phyloP scores from a whole-genome alignment of 2,329 filamentous ascomycete genomes.

The Biscogniauxia marginata region DNA sequence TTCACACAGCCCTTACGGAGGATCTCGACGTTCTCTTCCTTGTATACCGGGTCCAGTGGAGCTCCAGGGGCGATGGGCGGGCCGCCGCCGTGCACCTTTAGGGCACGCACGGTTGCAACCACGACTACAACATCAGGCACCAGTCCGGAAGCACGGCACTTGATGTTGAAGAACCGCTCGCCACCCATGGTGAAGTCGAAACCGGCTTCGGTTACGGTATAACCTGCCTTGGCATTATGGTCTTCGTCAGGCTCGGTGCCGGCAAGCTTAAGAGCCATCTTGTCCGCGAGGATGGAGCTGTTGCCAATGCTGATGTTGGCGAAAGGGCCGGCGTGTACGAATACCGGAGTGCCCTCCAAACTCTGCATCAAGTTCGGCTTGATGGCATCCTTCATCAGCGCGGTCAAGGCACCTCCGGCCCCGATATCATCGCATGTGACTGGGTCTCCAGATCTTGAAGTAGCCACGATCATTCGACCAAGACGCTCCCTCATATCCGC shows the following conservation, averaged over 20 bases:
- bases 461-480: constrained; percentile 93
- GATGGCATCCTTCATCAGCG: constrained; percentile 96
- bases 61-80: constrained; percentile 90
- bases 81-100: constrained; percentile 96
- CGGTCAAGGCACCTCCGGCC: constrained; percentile 85
- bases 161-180: constrained; percentile 99
- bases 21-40: constrained; percentile 88
- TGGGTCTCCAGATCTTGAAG: constrained; percentile 79
- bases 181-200: constrained; percentile 99
- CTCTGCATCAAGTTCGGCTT: constrained; percentile 99
- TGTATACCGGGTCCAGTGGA: constrained; percentile 82
- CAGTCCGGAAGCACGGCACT: constrained; percentile 92
- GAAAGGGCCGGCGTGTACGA: constrained; percentile 96
- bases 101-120: constrained; percentile 89
- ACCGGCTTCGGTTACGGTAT: constrained; percentile 93
- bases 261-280: constrained; percentile 90
- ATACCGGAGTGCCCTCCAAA: constrained; percentile 92
- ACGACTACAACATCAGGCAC: constrained; percentile 92
- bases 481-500: constrained; percentile 89
- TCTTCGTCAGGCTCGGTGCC: constrained; percentile 93
- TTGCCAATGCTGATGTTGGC: constrained; percentile 98
- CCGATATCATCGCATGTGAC: constrained; percentile 96
- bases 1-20: constrained; percentile 90
- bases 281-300: constrained; percentile 92
- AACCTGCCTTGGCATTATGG: constrained; percentile 77